Percentiles rank a stretch among this genome's conserved stretches.
phyloP scores from a whole-genome alignment of 2,329 filamentous ascomycete species.

The Colletotrichum chlorophyti region DNA sequence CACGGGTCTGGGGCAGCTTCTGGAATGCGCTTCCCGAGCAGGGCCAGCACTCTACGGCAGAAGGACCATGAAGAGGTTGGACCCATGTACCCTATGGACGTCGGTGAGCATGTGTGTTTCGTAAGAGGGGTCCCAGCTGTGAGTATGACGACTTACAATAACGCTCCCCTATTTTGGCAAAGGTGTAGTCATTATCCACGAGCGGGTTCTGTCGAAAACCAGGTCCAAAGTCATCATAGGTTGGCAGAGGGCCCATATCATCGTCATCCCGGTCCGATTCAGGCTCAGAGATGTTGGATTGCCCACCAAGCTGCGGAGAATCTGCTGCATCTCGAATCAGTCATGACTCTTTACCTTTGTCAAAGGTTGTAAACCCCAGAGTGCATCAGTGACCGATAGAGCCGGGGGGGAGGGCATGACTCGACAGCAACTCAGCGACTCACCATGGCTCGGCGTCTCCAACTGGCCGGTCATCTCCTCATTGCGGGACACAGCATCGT shows the following conservation, averaged over 20 bases:
- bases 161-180: conserved; percentile 37
- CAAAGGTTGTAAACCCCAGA: no score
- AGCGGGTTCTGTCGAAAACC: conserved; percentile 36
- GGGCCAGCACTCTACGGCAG: conserved; percentile 39
- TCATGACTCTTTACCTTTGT: background rate
- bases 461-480: background rate
- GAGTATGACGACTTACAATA: conserved; percentile 33
- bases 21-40: conserved; percentile 40
- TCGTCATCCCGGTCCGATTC: conserved; percentile 6
- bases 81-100: conserved; percentile 39
- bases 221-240: conserved; percentile 14
- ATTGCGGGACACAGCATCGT: background rate
- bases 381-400: no score
- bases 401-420: no score
- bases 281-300: conserved; percentile 10
- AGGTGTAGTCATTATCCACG: conserved; percentile 40
- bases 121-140: background rate
- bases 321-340: background rate
- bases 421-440: background rate
- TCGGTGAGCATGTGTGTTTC: no score
- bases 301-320: background rate
- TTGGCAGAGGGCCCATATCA: background rate
- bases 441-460: conserved; percentile 19
- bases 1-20: conserved; percentile 40
- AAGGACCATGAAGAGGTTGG: conserved; percentile 45